These are phyloP conservation scores for Phyllachora maydis DNA, from an alignment of 2,329 filamentous ascomycete genomes.

Conservation along the genomic window DNA sequence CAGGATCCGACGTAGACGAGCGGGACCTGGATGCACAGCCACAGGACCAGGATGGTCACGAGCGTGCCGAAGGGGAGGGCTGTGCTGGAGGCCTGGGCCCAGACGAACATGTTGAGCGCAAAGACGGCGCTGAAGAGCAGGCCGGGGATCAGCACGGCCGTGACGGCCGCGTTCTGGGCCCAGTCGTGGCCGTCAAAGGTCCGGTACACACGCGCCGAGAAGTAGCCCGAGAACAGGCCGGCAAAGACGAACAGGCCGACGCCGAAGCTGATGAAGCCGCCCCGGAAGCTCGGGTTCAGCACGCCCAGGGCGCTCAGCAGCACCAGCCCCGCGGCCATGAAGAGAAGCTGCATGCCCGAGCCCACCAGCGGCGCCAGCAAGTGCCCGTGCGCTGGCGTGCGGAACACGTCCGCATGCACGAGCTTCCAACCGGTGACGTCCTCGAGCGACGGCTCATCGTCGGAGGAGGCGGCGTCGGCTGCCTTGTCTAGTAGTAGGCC, in stretches of 20 bases:
- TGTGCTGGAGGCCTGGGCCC: constrained; percentile 75
- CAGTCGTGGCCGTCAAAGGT: constrained; percentile 62
- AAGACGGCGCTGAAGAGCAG: constrained; percentile 57
- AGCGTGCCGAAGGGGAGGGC: constrained; percentile 70
- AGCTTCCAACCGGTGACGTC: constrained; percentile 80
- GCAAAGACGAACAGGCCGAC: constrained; percentile 69
- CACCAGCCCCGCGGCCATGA: constrained; percentile 57
- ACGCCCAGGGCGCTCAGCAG: constrained; percentile 55
- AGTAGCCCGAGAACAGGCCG: constrained; percentile 71
- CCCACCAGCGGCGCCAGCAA: constrained; percentile 65
- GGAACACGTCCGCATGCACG: constrained; percentile 74
- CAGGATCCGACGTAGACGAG: constrained; percentile 66
- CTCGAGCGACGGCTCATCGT: constrained; percentile 55
- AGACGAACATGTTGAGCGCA: constrained; percentile 72
- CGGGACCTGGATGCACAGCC: constrained; percentile 72
- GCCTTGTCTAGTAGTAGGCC: no score
- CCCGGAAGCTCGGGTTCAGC: constrained; percentile 74
- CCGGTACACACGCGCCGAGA: constrained; percentile 64
- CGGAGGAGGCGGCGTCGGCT: constrained; percentile 37
- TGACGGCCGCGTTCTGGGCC: constrained; percentile 57
- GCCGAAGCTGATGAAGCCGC: constrained; percentile 70
- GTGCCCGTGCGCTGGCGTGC: constrained; percentile 46
- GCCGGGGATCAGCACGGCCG: constrained; percentile 60
- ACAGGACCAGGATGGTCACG: constrained; percentile 50
- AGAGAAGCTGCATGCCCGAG: constrained; percentile 70